Evolutionary conservation across 164 flowering plant genomes (phyloP).

Genomic region (Stephania cephalantha): DNA sequence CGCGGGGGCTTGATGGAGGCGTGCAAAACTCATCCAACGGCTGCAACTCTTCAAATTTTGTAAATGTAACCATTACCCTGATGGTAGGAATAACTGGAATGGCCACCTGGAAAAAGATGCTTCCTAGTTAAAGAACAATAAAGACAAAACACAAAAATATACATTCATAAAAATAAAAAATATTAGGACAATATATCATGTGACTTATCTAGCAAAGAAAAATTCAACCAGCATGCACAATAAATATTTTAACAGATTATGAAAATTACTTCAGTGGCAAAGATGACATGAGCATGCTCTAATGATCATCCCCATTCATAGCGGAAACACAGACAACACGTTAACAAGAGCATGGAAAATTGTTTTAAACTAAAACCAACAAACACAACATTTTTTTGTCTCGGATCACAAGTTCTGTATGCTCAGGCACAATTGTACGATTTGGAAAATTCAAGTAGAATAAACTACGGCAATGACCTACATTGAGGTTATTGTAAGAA

Average conservation of each 20-base stretch:
- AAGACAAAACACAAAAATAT: neutral
- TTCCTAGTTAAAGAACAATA: neutral
- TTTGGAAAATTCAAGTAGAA: too few species aligned
- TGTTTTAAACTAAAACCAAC: neutral
- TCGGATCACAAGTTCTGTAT: neutral
- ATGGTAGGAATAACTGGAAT: constrained; percentile 96
- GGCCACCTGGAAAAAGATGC: constrained; percentile 56
- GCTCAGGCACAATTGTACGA: neutral
- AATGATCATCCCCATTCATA: neutral
- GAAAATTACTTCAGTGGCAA: neutral
- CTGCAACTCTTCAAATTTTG: constrained; percentile 84
- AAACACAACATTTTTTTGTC: neutral
- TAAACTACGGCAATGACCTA: too few species aligned
- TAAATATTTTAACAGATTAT: neutral
- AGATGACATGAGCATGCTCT: neutral
- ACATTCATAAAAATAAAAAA: neutral
- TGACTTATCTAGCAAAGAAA: neutral
- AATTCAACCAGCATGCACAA: neutral
- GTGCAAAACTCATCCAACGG: constrained; percentile 84
- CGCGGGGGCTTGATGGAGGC: constrained; percentile 79
- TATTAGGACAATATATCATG: neutral
- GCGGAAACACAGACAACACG: neutral
- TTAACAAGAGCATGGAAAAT: neutral
- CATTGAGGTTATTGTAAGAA: too few species aligned
- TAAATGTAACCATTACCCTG: constrained; percentile 83